Percentiles rank a stretch among this genome's conserved stretches.
Conservation (phyloP, 352 stramenopile species). For the Plasmopara viticola region DNA sequence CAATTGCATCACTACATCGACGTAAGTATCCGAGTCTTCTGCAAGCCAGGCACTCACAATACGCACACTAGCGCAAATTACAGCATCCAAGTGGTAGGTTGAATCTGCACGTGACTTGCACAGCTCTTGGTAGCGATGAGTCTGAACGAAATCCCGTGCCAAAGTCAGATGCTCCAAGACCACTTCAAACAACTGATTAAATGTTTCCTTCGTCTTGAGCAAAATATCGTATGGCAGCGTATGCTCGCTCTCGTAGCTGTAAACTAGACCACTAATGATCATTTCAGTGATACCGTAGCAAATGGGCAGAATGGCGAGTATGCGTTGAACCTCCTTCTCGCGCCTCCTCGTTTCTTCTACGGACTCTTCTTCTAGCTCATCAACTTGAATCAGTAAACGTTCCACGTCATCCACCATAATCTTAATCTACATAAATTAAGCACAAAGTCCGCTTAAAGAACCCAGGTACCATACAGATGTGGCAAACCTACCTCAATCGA, state of each 20-base stretch:
- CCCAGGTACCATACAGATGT: conserved; percentile 5
- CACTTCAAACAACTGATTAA: conserved; percentile 64
- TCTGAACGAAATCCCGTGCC: conserved; percentile 63
- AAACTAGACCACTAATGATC: conserved; percentile 58
- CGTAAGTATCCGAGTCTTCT: conserved; percentile 71
- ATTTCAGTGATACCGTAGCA: conserved; percentile 76
- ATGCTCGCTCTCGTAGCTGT: conserved; percentile 33
- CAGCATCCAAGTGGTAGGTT: conserved; percentile 53
- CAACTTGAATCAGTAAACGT: conserved; percentile 55
- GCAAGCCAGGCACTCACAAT: conserved; percentile 77
- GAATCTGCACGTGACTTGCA: conserved; percentile 25
- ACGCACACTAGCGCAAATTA: conserved; percentile 73
- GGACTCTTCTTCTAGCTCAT: conserved; percentile 43
- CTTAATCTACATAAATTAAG: conserved; percentile 47
- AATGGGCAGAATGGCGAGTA: conserved; percentile 56
- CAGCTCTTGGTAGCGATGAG: conserved; percentile 55
- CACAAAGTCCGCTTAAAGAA: not conserved
- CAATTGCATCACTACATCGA: conserved; percentile 58
- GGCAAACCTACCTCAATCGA: conserved; percentile 61
- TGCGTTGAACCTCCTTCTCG: conserved; percentile 43
- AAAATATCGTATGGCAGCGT: conserved; percentile 65
- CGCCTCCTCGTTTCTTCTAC: conserved; percentile 43
- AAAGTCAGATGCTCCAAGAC: conserved; percentile 67
- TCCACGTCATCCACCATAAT: conserved; percentile 83
- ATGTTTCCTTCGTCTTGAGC: conserved; percentile 65